Base-by-base conservation (phyloP, 768 basidiomycete species). In the Psilocybe cyanescens region DNA sequence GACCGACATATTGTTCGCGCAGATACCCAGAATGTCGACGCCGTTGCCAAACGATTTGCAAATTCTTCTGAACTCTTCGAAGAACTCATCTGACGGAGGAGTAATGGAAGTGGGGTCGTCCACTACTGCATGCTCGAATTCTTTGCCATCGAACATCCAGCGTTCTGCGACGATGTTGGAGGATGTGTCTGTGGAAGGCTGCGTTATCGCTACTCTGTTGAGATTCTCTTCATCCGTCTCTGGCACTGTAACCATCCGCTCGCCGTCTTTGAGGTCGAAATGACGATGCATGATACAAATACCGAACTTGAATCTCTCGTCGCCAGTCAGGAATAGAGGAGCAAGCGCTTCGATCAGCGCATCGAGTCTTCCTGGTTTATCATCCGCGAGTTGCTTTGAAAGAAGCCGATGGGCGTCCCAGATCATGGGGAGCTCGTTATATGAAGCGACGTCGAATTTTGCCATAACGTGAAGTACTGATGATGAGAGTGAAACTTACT, bases 91-190 rank as follows among this genome's bases (percentile, higher is more conserved):
- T 31, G 49, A 31, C 2, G 49, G 49, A 4, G 28, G 49, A 7
- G 30, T 12, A 31, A 4, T 12, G 14, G 4, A 12, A 12, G 3
- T 1, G 11, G 1, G 3, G n/a, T 3, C 0, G 1, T 8, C 0
- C 4, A n/a, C 5, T 3, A 14, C 8, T 4, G 4, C 30, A 28
- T 51, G 49, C 28, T 51, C 49, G 29, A 51, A 51, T 16, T 51
- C 49, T 4, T 51, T 9, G 14, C 49, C 29, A 3, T 12, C 49
- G 49, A 31, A 28, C 49, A 51, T 51, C 49, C 49, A 51, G 19
- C 49, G 28, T 17, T 29, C 30, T 9, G 49, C 49, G 29, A 12
- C 28, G 12, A 51, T 31, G 5, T 28, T n/a, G 17, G 47, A 49
- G 47, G 24, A 24, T 17, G 28, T 19, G 1, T 9, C 8, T 51